Evolutionary conservation across 208 protist genomes (phyloP).

Genomic region (Trichomonas vaginalis): DNA sequence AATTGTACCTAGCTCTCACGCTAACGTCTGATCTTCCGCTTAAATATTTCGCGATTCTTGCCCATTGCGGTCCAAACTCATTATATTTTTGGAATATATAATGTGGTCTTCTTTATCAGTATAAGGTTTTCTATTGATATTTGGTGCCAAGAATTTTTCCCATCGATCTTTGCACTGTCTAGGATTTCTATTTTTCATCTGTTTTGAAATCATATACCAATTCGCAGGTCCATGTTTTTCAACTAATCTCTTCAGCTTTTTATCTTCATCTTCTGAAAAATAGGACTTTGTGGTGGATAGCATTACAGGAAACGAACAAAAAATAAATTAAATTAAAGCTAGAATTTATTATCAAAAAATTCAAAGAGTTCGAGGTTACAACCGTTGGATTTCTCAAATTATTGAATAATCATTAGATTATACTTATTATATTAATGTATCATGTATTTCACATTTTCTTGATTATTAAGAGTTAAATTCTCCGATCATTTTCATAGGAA

Average conservation of each 20-base stretch:
- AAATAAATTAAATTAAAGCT: too few species aligned
- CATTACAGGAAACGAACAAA: too few species aligned
- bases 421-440: too few species aligned
- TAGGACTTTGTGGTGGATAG: too few species aligned
- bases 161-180: not conserved
- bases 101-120: too few species aligned
- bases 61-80: not conserved
- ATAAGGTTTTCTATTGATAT: not conserved
- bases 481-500: too few species aligned
- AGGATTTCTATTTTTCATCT: not conserved
- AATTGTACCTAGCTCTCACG: not conserved
- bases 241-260: not conserved
- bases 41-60: not conserved
- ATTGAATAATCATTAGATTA: too few species aligned
- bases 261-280: not conserved
- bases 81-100: not conserved
- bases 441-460: too few species aligned
- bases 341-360: too few species aligned
- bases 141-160: not conserved
- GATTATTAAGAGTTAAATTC: too few species aligned
- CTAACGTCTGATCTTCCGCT: slow-evolving; percentile 31
- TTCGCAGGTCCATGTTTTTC: not conserved
- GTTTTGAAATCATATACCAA: not conserved
- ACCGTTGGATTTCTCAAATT: too few species aligned
- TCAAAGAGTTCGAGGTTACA: too few species aligned